phyloP scores from a whole-genome alignment of 139 green algal genomes.

The Chlamydomonas sphaeroides region DNA sequence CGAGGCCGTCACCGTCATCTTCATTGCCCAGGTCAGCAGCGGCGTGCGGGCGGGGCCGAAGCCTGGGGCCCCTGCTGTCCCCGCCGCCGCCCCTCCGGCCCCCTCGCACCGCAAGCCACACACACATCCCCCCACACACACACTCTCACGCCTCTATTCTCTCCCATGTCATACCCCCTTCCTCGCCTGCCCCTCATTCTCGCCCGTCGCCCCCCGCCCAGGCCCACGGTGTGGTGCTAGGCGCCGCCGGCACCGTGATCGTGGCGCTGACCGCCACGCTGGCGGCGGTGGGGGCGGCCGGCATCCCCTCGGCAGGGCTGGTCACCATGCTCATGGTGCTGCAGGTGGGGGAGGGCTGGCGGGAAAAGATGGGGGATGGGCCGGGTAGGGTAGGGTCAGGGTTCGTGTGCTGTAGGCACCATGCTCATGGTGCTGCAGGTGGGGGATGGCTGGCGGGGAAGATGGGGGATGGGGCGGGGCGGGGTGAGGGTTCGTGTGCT shows the following conservation, averaged over 20 bases:
- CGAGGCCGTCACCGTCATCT: conserved; percentile 41
- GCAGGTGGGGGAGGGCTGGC: not conserved
- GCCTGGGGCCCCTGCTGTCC: too few relatives aligned
- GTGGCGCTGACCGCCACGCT: conserved; percentile 33
- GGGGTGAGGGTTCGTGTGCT: too few relatives aligned
- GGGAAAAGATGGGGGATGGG: not conserved
- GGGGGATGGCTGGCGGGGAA: too few relatives aligned
- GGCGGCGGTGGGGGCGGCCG: conserved; percentile 31
- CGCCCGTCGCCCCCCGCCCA: not conserved
- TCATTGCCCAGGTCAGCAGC: conserved; percentile 25
- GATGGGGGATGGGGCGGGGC: too few relatives aligned
- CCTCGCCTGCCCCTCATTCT: too few relatives aligned
- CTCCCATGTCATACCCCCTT: too few relatives aligned
- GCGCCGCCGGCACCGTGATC: conserved; percentile 27
- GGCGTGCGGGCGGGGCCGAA: too few relatives aligned
- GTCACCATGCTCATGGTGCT: conserved; percentile 46
- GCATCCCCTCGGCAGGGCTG: conserved; percentile 21
- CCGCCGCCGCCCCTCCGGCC: too few relatives aligned
- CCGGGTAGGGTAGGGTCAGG: not conserved
- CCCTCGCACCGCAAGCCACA: too few relatives aligned
- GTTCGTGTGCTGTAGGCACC: not conserved
- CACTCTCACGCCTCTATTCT: not conserved
- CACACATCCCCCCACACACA: too few relatives aligned
- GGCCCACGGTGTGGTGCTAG: conserved; percentile 31
- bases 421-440: too few relatives aligned